Conservation (phyloP, 768 basidiomycete species). For the Leccinum barrowsii region DNA sequence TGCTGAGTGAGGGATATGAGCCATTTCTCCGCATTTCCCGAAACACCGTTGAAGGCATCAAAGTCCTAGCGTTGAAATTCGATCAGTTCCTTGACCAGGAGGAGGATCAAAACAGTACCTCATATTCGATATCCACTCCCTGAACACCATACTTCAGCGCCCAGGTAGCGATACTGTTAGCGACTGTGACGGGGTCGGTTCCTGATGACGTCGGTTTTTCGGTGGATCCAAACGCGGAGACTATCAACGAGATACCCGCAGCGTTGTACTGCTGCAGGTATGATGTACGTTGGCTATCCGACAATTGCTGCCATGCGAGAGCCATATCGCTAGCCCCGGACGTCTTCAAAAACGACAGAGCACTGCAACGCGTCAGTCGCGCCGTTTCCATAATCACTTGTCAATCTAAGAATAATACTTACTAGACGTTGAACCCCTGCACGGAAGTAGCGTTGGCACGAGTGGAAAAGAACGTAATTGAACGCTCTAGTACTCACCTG, state of each 20-base stretch:
- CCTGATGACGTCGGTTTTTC: constrained; percentile 35
- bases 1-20: constrained; percentile 29
- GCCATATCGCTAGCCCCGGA: constrained; percentile 45
- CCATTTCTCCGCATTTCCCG: constrained; percentile 47
- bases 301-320: constrained; percentile 38
- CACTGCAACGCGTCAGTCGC: constrained; percentile 16
- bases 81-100: neutral
- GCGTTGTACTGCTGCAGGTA: constrained; percentile 47
- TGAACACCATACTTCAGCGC: constrained; percentile 44
- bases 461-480: neutral
- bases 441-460: neutral
- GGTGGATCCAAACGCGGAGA: constrained; percentile 47
- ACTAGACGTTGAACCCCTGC: constrained; percentile 36
- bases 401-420: neutral
- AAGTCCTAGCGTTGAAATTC: constrained; percentile 46
- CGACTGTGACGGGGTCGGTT: constrained; percentile 35
- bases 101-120: constrained; percentile 17
- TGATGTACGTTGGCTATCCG: constrained; percentile 33
- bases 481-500: constrained; percentile 27
- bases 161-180: constrained; percentile 42
- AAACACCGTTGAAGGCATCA: constrained; percentile 40
- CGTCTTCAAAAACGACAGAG: constrained; percentile 39
- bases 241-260: constrained; percentile 54
- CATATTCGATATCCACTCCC: constrained; percentile 54
- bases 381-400: neutral